A percentile compares a stretch with the other conserved stretches of the same genome.
These are phyloP conservation scores for Mycena crocata DNA, from an alignment of 768 basidiomycete species.

Conservation along the genomic window DNA sequence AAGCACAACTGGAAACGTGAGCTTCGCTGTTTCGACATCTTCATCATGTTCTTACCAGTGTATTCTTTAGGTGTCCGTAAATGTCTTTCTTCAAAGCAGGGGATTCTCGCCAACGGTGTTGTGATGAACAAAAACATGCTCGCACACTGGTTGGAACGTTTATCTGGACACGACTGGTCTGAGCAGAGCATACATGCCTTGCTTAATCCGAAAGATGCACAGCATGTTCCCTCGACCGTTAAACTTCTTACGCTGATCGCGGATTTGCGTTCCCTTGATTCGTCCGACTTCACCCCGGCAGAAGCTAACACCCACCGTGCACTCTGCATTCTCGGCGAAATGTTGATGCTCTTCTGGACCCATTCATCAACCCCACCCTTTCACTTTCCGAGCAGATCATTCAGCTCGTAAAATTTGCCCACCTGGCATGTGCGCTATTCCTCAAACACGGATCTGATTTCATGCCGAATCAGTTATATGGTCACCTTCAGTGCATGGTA, in stretches of 20 bases:
- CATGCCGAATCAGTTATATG: conserved; percentile 16
- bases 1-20: conserved; percentile 17
- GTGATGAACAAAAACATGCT: conserved; percentile 10
- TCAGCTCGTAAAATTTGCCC: conserved; percentile 10
- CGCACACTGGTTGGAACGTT: conserved; percentile 10
- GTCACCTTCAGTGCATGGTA: neutral
- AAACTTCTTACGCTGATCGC: conserved; percentile 23
- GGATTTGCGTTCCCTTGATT: conserved; percentile 34
- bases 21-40: neutral
- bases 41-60: neutral
- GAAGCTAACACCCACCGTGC: conserved; percentile 32
- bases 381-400: conserved; percentile 20
- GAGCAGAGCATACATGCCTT: conserved; percentile 27
- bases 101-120: conserved; percentile 18
- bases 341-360: conserved; percentile 31
- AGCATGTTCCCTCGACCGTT: conserved; percentile 14
- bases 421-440: conserved; percentile 10
- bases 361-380: conserved; percentile 30
- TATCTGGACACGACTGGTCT: conserved; percentile 37
- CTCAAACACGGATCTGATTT: conserved; percentile 9
- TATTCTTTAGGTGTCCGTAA: conserved; percentile 38
- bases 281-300: conserved; percentile 28
- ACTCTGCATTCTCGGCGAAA: conserved; percentile 42
- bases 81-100: conserved; percentile 30
- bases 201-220: conserved; percentile 18